phyloP scores from a whole-genome alignment of 2,329 filamentous ascomycete species.

The Exophiala alcalophila region DNA sequence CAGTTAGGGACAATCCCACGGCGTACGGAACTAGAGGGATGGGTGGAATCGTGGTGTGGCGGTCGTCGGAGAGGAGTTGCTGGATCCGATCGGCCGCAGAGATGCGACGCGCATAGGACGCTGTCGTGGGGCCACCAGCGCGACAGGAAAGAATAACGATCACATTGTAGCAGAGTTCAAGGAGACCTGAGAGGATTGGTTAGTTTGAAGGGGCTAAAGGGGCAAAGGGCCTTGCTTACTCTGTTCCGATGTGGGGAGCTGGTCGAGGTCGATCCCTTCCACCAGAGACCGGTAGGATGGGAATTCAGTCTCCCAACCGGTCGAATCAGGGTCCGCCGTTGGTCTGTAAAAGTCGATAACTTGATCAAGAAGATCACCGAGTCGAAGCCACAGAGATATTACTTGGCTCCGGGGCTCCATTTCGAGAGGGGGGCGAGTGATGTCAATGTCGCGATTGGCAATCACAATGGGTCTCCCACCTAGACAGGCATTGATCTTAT shows the following conservation, averaged over 20 bases:
- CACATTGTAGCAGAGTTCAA: conserved; percentile 57
- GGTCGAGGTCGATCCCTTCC: conserved; percentile 18
- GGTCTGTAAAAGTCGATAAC: conserved; percentile 43
- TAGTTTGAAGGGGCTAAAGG: neutral
- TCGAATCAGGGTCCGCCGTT: conserved; percentile 33
- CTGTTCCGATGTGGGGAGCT: conserved; percentile 12
- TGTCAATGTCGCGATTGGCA: conserved; percentile 41
- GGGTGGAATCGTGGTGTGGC: conserved; percentile 42
- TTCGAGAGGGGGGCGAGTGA: conserved; percentile 33
- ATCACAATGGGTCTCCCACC: conserved; percentile 41
- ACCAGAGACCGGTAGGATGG: conserved; percentile 35
- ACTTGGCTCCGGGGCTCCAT: conserved; percentile 24
- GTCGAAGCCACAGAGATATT: conserved; percentile 39
- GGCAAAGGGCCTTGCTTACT: conserved; percentile 12
- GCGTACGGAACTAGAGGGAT: conserved; percentile 57
- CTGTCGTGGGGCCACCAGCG: conserved; percentile 48
- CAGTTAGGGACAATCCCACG: conserved; percentile 54
- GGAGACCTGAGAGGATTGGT: conserved; percentile 39
- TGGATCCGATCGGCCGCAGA: conserved; percentile 56
- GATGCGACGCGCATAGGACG: conserved; percentile 54
- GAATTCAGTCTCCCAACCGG: conserved; percentile 41
- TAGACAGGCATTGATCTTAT: conserved; percentile 43
- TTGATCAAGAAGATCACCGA: conserved; percentile 39
- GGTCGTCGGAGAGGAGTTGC: conserved; percentile 40
- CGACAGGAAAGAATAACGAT: conserved; percentile 58